phyloP scores from a whole-genome alignment of 108 stramenopile genomes.

The Nitzschia inconspicua region DNA sequence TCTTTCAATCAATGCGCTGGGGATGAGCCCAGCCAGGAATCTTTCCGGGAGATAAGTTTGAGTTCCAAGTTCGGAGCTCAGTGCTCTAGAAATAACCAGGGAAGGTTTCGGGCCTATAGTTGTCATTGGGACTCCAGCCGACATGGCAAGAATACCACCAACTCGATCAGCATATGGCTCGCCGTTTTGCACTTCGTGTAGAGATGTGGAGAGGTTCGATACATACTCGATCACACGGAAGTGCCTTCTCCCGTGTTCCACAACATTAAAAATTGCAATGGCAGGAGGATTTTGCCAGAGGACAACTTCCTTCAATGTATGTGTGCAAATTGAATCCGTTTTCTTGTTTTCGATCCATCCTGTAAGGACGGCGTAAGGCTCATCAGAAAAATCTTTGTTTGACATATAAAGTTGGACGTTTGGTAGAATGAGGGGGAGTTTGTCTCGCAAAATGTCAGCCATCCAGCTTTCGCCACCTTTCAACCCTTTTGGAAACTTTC shows the following conservation, averaged over 20 bases:
- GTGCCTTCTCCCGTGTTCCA: conserved; percentile 94
- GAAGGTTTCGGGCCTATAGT: conserved; percentile 75
- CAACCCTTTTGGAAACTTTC: conserved; percentile 77
- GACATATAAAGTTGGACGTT: conserved; percentile 87
- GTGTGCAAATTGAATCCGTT: conserved; percentile 47
- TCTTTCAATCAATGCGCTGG: conserved; percentile 88
- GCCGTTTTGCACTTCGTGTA: conserved; percentile 85
- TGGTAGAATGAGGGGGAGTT: conserved; percentile 83
- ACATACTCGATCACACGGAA: conserved; percentile 92
- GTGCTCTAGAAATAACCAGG: conserved; percentile 82
- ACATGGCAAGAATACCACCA: conserved; percentile 79
- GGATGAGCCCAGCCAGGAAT: conserved; percentile 90
- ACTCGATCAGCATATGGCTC: conserved; percentile 90
- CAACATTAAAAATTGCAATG: conserved; percentile 93
- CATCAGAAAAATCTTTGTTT: conserved; percentile 69
- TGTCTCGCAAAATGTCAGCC: conserved; percentile 81
- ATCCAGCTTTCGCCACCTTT: conserved; percentile 88
- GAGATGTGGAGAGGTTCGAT: conserved; percentile 84
- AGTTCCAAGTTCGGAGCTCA: conserved; percentile 77
- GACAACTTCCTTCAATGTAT: conserved; percentile 95
- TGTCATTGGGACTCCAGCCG: conserved; percentile 87
- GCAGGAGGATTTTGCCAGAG: conserved; percentile 91
- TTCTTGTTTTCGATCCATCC: conserved; percentile 89
- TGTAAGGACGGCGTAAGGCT: conserved; percentile 79
- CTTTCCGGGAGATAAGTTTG: conserved; percentile 86